Conservation (phyloP, 1,284 basidiomycete species). For the Chiua sp. region DNA sequence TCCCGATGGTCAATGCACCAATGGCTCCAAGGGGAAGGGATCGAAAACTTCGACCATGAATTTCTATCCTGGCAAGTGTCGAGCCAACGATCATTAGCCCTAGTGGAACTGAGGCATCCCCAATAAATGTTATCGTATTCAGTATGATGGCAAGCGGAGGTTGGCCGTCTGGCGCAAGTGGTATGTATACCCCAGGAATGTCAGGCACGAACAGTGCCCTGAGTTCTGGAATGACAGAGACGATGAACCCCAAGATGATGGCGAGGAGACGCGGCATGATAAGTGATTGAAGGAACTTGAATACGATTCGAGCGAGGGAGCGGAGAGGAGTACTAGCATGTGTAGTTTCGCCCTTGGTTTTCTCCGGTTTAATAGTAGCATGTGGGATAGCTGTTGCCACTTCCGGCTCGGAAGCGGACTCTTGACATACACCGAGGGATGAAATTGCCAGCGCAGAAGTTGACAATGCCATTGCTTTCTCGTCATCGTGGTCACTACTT, state of each 20-base stretch:
- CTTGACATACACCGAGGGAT: neutral
- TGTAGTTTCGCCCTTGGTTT: constrained; percentile 1
- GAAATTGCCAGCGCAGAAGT: neutral
- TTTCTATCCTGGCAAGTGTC: constrained; percentile 68
- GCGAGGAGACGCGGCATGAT: constrained; percentile 62
- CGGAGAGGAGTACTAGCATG: neutral
- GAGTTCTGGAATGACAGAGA: constrained; percentile 68
- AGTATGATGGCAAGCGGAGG: constrained; percentile 74
- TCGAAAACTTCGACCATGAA: constrained; percentile 55
- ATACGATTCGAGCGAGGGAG: constrained; percentile 18
- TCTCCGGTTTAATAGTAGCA: neutral
- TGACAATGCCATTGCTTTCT: constrained; percentile 5
- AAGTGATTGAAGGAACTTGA: constrained; percentile 48
- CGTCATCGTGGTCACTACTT: constrained; percentile 5
- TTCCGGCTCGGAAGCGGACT: constrained; percentile 4
- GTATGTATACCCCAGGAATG: constrained; percentile 56
- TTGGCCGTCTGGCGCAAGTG: constrained; percentile 73
- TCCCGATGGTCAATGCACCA: constrained; percentile 59
- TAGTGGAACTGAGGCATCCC: constrained; percentile 73
- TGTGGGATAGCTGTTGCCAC: constrained; percentile 8
- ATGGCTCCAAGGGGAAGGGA: constrained; percentile 74
- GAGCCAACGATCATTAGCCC: constrained; percentile 78
- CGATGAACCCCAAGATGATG: constrained; percentile 69
- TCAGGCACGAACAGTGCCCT: constrained; percentile 71
- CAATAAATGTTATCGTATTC: constrained; percentile 72